Conservation (phyloP, 306 rosid genomes). For the Cicer cuneatum region DNA sequence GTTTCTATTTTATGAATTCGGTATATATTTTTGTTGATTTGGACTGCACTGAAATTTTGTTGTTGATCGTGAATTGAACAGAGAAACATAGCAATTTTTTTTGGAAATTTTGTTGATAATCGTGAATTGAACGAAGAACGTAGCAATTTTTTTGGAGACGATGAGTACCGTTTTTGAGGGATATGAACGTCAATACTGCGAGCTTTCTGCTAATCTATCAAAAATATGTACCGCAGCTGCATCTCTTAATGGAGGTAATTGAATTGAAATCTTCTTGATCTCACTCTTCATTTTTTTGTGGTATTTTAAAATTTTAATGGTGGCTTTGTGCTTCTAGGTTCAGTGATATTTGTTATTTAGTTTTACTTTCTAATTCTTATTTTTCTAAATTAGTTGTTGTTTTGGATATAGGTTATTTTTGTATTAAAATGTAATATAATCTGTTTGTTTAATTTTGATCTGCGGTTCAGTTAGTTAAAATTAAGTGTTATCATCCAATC, state of each 20-base stretch:
- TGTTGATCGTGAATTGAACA: constrained; percentile 40
- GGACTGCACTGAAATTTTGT: background rate
- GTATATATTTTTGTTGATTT: background rate
- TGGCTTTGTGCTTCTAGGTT: background rate
- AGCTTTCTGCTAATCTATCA: constrained; percentile 72
- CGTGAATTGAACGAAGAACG: too few species aligned
- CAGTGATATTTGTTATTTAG: background rate
- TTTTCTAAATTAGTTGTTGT: background rate
- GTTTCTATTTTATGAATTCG: constrained; percentile 12
- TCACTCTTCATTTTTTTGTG: background rate
- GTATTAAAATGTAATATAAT: constrained; percentile 2
- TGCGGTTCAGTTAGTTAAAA: background rate
- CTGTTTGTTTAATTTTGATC: constrained; percentile 2
- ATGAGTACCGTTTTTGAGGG: constrained; percentile 73
- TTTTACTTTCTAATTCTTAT: background rate
- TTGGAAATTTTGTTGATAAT: background rate
- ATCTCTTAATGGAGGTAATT: constrained; percentile 69
- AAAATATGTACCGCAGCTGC: constrained; percentile 58
- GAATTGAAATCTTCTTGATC: background rate
- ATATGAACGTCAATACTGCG: constrained; percentile 76
- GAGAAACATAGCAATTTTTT: background rate
- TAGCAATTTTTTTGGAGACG: constrained; percentile 1
- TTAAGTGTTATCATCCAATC: constrained; percentile 1
- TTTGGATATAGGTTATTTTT: background rate
- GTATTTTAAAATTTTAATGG: background rate